phyloP scores from a whole-genome alignment of 129 eudicot genomes.

The Oenanthe sinensis region DNA sequence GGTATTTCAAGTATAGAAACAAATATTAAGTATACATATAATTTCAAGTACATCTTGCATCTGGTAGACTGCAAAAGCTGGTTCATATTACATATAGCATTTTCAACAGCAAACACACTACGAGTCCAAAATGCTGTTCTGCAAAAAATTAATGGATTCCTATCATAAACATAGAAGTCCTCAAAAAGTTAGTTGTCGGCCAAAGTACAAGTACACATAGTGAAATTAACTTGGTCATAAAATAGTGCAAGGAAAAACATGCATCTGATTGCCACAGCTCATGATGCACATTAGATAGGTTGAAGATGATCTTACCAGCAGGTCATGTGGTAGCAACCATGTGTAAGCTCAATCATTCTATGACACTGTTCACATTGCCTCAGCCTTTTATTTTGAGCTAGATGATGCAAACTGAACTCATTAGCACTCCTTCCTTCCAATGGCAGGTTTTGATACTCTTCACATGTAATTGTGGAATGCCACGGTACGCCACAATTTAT shows the following conservation, averaged over 20 bases:
- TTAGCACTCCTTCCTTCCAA: conserved; percentile 42
- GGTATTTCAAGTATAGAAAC: too few species aligned
- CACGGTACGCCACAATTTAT: conserved; percentile 77
- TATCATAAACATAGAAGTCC: neutral
- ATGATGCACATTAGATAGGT: neutral
- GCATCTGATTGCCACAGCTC: neutral
- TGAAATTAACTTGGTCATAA: neutral
- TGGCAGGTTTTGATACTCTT: conserved; percentile 56
- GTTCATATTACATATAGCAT: neutral
- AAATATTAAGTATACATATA: neutral
- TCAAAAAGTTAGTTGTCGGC: neutral
- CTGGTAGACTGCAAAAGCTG: neutral
- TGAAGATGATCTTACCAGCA: conserved; percentile 58
- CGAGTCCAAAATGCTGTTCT: neutral
- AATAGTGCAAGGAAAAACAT: neutral
- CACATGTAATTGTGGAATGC: conserved; percentile 78
- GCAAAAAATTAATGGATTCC: neutral
- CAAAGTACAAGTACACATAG: neutral
- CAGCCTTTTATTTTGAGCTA: conserved; percentile 46
- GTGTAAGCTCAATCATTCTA: conserved; percentile 60
- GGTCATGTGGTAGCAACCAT: conserved; percentile 69
- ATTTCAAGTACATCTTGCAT: neutral
- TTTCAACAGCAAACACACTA: neutral
- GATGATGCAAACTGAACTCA: conserved; percentile 26
- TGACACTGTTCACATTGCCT: conserved; percentile 67